Conservation (phyloP, 176 grass and related monocot species). For the barley (Hordeum vulgare) region DNA sequence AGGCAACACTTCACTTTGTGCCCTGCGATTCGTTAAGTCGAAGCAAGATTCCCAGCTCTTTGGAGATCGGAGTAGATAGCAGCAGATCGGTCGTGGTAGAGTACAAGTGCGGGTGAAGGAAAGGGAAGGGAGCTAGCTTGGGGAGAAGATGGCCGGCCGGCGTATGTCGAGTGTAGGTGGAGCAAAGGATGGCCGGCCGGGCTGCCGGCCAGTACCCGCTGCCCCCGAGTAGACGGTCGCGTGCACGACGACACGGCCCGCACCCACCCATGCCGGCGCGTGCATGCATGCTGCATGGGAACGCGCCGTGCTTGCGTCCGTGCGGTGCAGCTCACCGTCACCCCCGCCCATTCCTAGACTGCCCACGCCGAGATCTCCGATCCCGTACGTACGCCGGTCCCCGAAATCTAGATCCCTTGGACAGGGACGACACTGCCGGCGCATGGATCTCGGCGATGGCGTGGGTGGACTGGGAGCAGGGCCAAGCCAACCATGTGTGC, state of each 20-base stretch:
- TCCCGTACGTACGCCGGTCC: not conserved
- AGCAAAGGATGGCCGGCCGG: conserved; percentile 11
- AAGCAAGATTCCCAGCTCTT: not conserved
- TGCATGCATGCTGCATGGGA: not conserved
- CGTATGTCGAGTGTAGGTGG: not conserved
- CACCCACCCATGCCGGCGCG: not conserved
- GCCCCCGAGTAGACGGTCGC: not conserved
- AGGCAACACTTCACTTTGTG: not conserved
- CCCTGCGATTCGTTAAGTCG: not conserved
- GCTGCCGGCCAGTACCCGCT: not conserved
- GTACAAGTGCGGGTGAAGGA: not conserved
- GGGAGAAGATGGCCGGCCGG: too few species aligned
- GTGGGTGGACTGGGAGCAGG: not conserved
- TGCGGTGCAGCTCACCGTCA: not conserved
- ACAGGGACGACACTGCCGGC: not conserved
- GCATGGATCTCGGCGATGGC: not conserved
- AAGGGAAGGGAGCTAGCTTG: not conserved
- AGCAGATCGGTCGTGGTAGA: not conserved
- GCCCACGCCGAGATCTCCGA: not conserved
- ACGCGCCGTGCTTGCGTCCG: too few species aligned
- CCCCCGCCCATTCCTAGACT: not conserved
- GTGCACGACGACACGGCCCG: not conserved
- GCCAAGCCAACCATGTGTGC: not conserved
- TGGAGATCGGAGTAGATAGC: not conserved
- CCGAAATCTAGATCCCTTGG: not conserved